Evolutionary conservation across 2,329 filamentous ascomycete genomes (phyloP).

Genomic region (Diaporthe vexans): DNA sequence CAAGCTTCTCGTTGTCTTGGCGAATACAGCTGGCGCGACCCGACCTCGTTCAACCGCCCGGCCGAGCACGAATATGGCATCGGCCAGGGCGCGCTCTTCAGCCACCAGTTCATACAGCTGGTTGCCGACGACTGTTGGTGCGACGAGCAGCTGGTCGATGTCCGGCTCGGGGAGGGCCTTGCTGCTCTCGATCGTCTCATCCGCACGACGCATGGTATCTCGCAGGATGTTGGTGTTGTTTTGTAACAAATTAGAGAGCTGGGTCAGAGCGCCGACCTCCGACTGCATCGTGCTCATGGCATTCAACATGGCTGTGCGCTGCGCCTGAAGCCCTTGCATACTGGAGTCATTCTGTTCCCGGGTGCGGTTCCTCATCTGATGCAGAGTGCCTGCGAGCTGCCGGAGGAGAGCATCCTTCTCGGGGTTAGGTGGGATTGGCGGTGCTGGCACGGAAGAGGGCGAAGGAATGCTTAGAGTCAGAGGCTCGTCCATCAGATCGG

Average conservation of each 20-base stretch:
- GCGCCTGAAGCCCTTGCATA: constrained; percentile 81
- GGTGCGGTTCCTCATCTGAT: constrained; percentile 76
- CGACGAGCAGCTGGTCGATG: constrained; percentile 93
- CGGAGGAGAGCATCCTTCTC: constrained; percentile 90
- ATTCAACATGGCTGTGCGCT: constrained; percentile 81
- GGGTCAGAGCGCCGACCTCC: constrained; percentile 79
- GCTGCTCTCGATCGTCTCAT: constrained; percentile 82
- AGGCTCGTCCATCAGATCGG: constrained; percentile 71
- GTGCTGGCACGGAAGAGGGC: constrained; percentile 71
- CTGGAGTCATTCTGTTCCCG: constrained; percentile 81
- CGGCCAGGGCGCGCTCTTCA: constrained; percentile 88
- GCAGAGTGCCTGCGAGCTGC: constrained; percentile 80
- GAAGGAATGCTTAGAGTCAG: constrained; percentile 65
- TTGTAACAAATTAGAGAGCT: constrained; percentile 78
- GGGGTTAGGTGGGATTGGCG: constrained; percentile 94
- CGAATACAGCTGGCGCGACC: constrained; percentile 79
- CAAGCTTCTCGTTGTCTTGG: constrained; percentile 80
- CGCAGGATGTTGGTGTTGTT: constrained; percentile 85
- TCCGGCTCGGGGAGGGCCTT: constrained; percentile 77
- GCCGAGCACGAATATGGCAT: constrained; percentile 87
- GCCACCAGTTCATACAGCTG: constrained; percentile 92
- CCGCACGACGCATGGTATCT: constrained; percentile 82
- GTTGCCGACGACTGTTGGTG: constrained; percentile 91
- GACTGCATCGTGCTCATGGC: constrained; percentile 79
- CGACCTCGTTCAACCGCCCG: constrained; percentile 81